phyloP scores from a whole-genome alignment of 2,329 filamentous ascomycete species.

The Hirsutella thompsonii region DNA sequence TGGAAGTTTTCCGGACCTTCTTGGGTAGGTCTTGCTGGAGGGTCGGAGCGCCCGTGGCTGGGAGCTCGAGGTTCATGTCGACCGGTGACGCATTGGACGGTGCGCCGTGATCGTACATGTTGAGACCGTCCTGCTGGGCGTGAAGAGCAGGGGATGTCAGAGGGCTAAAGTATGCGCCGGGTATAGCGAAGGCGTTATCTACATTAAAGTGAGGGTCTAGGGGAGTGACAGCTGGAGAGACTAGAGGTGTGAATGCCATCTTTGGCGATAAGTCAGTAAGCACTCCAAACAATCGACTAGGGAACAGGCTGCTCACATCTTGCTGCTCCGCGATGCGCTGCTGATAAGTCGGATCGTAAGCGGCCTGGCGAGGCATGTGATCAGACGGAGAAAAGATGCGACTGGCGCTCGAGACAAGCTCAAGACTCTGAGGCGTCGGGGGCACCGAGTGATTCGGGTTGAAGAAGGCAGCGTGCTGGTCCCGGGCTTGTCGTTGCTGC shows the following conservation, averaged over 20 bases:
- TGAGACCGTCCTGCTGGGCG: constrained; percentile 47
- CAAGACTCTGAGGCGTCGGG: constrained; percentile 69
- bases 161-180: constrained; percentile 68
- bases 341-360: constrained; percentile 52
- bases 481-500: constrained; percentile 43
- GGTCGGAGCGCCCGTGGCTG: constrained; percentile 18
- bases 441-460: constrained; percentile 51
- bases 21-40: constrained; percentile 36
- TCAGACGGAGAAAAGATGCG: constrained; percentile 46
- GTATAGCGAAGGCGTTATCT: constrained; percentile 46
- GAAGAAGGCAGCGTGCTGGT: constrained; percentile 44
- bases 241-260: constrained; percentile 69
- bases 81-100: constrained; percentile 39
- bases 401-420: constrained; percentile 51
- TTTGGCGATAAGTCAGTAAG: constrained; percentile 14
- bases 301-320: constrained; percentile 33
- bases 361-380: constrained; percentile 37
- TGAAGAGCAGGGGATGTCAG: constrained; percentile 70
- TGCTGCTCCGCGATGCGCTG: constrained; percentile 57
- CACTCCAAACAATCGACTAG: neutral
- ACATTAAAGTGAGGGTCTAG: constrained; percentile 58
- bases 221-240: constrained; percentile 74
- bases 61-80: constrained; percentile 41
- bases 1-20: constrained; percentile 38
- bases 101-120: constrained; percentile 31